phyloP scores from a whole-genome alignment of 2,329 filamentous ascomycete genomes.

The Microcyclospora pomicola region DNA sequence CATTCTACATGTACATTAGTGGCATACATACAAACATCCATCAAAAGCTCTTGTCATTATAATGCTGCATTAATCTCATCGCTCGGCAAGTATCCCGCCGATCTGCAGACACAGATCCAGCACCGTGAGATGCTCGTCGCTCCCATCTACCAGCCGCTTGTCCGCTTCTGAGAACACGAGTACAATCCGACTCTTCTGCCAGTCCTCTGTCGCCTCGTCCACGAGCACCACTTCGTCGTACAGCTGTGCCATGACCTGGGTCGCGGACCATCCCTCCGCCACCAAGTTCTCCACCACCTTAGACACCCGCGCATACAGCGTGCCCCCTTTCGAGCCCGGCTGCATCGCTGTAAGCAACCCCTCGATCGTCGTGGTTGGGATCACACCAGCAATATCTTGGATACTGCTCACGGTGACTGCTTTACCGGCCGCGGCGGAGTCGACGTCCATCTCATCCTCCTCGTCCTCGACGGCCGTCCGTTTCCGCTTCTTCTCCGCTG shows the following conservation, averaged over 20 bases:
- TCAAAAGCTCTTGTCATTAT: too few species aligned
- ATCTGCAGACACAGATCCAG: conserved; percentile 74
- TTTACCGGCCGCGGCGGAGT: conserved; percentile 16
- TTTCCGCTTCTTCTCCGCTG: conserved; percentile 23
- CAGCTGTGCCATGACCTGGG: conserved; percentile 71
- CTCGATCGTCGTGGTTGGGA: conserved; percentile 62
- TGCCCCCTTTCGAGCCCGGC: conserved; percentile 45
- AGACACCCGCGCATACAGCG: conserved; percentile 58
- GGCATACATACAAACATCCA: too few species aligned
- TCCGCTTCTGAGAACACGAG: conserved; percentile 86
- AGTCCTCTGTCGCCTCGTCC: conserved; percentile 70
- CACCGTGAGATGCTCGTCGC: conserved; percentile 86
- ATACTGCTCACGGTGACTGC: conserved; percentile 63
- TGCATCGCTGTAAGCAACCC: conserved; percentile 61
- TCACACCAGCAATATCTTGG: conserved; percentile 91
- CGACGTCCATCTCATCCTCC: conserved; percentile 45
- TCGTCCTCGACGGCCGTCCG: conserved; percentile 42
- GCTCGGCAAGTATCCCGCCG: conserved; percentile 11
- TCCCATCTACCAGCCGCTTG: conserved; percentile 84
- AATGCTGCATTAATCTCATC: background rate
- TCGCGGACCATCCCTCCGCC: conserved; percentile 92
- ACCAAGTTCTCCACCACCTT: conserved; percentile 79
- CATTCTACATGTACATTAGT: too few species aligned
- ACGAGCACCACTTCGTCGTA: conserved; percentile 65
- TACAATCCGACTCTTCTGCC: conserved; percentile 82